Evolutionary conservation across 2,329 filamentous ascomycete species (phyloP).

Genomic region (Beauveria asiatica): DNA sequence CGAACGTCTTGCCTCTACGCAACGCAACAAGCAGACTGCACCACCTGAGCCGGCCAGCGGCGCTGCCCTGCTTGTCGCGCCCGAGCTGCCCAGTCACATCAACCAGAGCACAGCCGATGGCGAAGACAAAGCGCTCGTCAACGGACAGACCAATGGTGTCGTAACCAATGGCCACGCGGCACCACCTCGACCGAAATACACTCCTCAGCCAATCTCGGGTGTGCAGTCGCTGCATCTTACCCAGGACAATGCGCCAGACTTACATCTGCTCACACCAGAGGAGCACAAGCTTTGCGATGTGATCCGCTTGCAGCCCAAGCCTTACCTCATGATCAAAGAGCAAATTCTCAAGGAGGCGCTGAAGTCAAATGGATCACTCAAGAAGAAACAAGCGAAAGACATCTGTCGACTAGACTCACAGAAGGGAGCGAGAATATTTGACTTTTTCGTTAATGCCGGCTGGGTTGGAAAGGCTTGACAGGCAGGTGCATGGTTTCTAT

Average conservation of each 20-base stretch:
- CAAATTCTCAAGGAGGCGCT: conserved; percentile 83
- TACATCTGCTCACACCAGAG: conserved; percentile 76
- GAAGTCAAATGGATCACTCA: conserved; percentile 77
- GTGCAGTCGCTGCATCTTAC: conserved; percentile 58
- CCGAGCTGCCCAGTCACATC: conserved; percentile 58
- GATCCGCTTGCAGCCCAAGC: conserved; percentile 81
- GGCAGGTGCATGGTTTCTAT: background rate
- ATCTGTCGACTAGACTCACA: conserved; percentile 76
- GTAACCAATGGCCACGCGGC: conserved; percentile 26
- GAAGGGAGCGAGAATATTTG: conserved; percentile 80
- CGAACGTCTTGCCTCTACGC: conserved; percentile 62
- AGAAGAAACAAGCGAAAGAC: conserved; percentile 89
- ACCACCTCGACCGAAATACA: conserved; percentile 40
- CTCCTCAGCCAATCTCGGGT: conserved; percentile 49
- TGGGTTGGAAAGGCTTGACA: conserved; percentile 77
- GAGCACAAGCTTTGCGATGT: conserved; percentile 81
- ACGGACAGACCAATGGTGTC: conserved; percentile 38
- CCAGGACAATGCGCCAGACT: conserved; percentile 68
- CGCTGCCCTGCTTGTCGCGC: conserved; percentile 66
- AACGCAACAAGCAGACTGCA: conserved; percentile 58
- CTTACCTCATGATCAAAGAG: conserved; percentile 91
- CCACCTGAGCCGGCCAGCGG: conserved; percentile 64
- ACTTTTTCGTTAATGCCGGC: conserved; percentile 87
- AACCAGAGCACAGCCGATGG: conserved; percentile 30
- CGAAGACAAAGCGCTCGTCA: conserved; percentile 44